Evolutionary conservation across 2,329 filamentous ascomycete species (phyloP).

Genomic region (Atkinsonella hypoxylon): DNA sequence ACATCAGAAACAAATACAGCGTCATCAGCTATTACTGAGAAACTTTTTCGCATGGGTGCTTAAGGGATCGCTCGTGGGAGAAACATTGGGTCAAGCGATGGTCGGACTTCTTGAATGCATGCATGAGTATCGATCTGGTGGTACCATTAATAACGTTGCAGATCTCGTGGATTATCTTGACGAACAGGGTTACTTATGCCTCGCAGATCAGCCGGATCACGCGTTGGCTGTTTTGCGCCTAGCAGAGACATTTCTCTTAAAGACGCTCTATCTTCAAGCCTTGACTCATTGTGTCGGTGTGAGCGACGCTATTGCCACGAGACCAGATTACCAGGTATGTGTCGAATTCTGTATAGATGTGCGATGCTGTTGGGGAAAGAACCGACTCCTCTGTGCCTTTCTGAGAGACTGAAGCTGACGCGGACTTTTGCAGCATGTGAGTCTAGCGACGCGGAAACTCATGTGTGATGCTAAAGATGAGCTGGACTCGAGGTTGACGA

Average conservation of each 20-base stretch:
- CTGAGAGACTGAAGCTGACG: neutral
- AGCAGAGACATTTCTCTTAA: conserved; percentile 52
- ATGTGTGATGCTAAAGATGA: conserved; percentile 51
- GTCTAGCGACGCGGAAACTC: conserved; percentile 46
- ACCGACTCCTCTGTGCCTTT: neutral
- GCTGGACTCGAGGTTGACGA: conserved; percentile 50
- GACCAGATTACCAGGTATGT: conserved; percentile 50
- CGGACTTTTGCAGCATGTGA: conserved; percentile 28
- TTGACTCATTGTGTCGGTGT: conserved; percentile 73
- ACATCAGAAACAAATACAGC: conserved; percentile 41
- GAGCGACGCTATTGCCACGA: conserved; percentile 46
- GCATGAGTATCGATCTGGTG: conserved; percentile 43
- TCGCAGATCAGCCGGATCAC: conserved; percentile 54
- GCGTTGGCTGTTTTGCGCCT: conserved; percentile 56
- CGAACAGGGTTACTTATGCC: conserved; percentile 55
- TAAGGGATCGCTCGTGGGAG: conserved; percentile 54
- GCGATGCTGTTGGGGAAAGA: too few species aligned
- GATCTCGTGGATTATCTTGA: conserved; percentile 42
- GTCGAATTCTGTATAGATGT: neutral
- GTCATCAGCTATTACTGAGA: conserved; percentile 56
- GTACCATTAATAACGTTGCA: conserved; percentile 50
- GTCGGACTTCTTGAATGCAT: conserved; percentile 54
- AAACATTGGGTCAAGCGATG: conserved; percentile 51
- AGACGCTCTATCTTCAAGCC: conserved; percentile 57
- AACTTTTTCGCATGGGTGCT: conserved; percentile 67